phyloP scores from a whole-genome alignment of 345 rosid genomes.

The Euphorbia peplus region DNA sequence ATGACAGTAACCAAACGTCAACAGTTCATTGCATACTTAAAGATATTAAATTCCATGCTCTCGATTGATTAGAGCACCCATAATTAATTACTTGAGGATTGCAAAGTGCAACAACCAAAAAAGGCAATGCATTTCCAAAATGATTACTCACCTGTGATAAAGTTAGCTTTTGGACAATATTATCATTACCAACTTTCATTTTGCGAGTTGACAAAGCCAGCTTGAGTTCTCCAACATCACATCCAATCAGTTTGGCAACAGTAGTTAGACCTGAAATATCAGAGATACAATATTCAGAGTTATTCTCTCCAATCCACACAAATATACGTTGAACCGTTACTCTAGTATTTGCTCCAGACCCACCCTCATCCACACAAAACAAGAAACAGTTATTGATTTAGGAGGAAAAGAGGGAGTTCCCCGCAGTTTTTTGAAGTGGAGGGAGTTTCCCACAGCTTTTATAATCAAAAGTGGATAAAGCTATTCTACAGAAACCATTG shows the following conservation, averaged over 20 bases:
- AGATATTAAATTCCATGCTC: not conserved
- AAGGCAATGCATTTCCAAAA: not conserved
- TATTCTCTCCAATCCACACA: not conserved
- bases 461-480: not conserved
- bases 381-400: not conserved
- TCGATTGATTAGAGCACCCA: not conserved
- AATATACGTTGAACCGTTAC: no score
- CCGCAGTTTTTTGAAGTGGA: not conserved
- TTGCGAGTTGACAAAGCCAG: conserved; percentile 81
- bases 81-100: not conserved
- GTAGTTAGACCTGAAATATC: conserved; percentile 55
- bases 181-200: conserved; percentile 94
- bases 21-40: not conserved
- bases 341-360: not conserved
- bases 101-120: not conserved
- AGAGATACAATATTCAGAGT: conserved; percentile 5
- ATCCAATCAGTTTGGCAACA: conserved; percentile 85
- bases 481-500: not conserved
- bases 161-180: conserved; percentile 79
- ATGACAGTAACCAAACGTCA: not conserved
- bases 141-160: conserved; percentile 66
- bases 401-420: not conserved
- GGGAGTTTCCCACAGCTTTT: not conserved
- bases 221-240: conserved; percentile 57
- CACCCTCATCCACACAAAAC: not conserved